Evolutionary conservation across 352 stramenopile species (phyloP).

Genomic region (Globisporangium recalcitrans): DNA sequence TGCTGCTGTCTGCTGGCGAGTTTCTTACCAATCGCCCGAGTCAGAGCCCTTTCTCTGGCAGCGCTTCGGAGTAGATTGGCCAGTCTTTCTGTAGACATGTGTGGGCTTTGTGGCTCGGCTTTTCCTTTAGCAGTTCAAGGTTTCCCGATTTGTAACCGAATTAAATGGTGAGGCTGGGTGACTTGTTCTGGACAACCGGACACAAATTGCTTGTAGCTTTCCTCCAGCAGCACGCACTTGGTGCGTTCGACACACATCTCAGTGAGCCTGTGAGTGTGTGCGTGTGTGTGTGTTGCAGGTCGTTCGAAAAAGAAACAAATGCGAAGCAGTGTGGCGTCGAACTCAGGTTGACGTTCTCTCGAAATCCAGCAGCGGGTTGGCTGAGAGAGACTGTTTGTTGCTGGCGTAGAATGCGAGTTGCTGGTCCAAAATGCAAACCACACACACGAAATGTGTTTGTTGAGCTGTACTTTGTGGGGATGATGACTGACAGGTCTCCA

Average conservation of each 20-base stretch:
- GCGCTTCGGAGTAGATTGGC: slow-evolving; percentile 11
- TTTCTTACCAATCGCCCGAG: not conserved
- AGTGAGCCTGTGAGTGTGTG: not conserved
- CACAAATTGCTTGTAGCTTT: not conserved
- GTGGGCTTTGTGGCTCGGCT: slow-evolving; percentile 1
- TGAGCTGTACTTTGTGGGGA: no score
- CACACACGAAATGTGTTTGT: no score
- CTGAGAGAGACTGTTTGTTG: not conserved
- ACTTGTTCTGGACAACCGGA: not conserved
- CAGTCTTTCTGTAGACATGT: slow-evolving; percentile 9
- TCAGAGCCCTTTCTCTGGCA: not conserved
- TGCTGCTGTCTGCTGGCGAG: not conserved
- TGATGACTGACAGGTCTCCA: no score
- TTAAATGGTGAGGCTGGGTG: not conserved
- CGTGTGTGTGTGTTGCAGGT: no score
- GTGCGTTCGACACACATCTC: not conserved
- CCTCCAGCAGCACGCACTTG: not conserved
- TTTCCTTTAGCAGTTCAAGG: not conserved
- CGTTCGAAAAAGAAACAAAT: not conserved
- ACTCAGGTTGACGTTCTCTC: not conserved
- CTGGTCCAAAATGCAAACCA: no score
- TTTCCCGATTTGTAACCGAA: not conserved
- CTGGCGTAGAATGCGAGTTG: no score
- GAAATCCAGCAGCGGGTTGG: slow-evolving; percentile 3
- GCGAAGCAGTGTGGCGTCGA: no score